Conservation (phyloP, 306 rosid genomes). For the Prinsepia uniflora region DNA sequence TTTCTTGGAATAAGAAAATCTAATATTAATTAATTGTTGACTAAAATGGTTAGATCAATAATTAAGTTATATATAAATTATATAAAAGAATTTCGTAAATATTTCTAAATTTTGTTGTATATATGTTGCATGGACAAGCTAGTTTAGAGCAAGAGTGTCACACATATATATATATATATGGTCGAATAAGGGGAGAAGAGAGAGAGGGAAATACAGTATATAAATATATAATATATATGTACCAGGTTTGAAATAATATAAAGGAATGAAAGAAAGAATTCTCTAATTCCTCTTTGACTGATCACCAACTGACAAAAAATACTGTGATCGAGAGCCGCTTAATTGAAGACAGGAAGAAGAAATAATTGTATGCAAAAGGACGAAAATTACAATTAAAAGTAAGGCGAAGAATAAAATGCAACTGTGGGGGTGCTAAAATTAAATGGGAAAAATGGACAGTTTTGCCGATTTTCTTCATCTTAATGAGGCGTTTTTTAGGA, state of each 20-base stretch:
- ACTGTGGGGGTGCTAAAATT: conserved; percentile 1
- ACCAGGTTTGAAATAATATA: conserved; percentile 13
- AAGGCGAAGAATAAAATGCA: conserved; percentile 8
- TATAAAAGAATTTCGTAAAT: too few species aligned
- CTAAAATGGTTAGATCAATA: too few species aligned
- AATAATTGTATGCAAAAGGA: conserved; percentile 4
- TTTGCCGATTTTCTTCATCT: conserved; percentile 52
- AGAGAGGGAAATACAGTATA: too few species aligned
- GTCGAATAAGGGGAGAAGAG: neutral
- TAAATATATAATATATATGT: neutral
- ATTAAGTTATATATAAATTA: too few species aligned
- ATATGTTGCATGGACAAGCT: too few species aligned
- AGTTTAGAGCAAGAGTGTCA: neutral
- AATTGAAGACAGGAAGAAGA: conserved; percentile 36
- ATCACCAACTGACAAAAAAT: conserved; percentile 47
- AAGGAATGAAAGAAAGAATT: conserved; percentile 46
- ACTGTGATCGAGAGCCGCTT: conserved; percentile 21
- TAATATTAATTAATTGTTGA: too few species aligned
- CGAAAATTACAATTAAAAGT: conserved; percentile 14
- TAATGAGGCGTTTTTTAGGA: conserved; percentile 67
- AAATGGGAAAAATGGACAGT: conserved; percentile 36
- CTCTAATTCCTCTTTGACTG: conserved; percentile 65
- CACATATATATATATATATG: too few species aligned
- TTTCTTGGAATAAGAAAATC: too few species aligned
- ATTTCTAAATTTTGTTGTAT: too few species aligned